phyloP scores from a whole-genome alignment of 495 filamentous ascomycete species.

The Lophiotrema nucula region DNA sequence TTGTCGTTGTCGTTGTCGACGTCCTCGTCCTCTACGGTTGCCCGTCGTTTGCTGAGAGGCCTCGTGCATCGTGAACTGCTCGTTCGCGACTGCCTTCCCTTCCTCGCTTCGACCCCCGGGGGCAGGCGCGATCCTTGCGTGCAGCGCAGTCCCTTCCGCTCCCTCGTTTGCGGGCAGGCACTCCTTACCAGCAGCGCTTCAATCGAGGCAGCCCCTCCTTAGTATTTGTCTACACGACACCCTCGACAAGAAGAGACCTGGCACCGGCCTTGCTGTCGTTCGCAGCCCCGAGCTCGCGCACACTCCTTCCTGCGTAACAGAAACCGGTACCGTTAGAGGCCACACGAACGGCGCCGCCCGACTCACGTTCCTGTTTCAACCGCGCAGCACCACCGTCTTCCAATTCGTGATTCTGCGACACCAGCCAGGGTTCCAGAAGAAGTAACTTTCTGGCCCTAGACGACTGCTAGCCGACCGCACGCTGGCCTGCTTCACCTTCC shows the following conservation, averaged over 20 bases:
- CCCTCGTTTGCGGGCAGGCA: background rate
- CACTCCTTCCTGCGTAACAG: slow-evolving; percentile 17
- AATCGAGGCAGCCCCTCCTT: slow-evolving; percentile 13
- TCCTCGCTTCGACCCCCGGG: slow-evolving; percentile 4
- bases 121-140: slow-evolving; percentile 24
- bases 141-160: background rate
- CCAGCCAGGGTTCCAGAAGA: slow-evolving; percentile 8
- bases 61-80: background rate
- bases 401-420: slow-evolving; percentile 31
- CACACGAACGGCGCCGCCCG: slow-evolving; percentile 2
- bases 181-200: background rate
- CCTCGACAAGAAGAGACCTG: background rate
- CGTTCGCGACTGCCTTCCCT: background rate
- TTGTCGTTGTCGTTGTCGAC: background rate
- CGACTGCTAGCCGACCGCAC: background rate
- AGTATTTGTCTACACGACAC: background rate
- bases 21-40: background rate
- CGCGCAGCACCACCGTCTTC: slow-evolving; percentile 18
- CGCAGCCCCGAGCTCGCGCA: slow-evolving; percentile 2
- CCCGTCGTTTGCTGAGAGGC: background rate
- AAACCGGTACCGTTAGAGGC: slow-evolving; percentile 27
- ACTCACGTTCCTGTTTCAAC: slow-evolving; percentile 25
- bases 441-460: background rate
- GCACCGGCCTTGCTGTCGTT: slow-evolving; percentile 3
- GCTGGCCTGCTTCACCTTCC: slow-evolving; percentile 4